These are phyloP conservation scores for Apophysomyces variabilis DNA, from an alignment of 371 early-diverging fungal genomes.

Conservation along the genomic window DNA sequence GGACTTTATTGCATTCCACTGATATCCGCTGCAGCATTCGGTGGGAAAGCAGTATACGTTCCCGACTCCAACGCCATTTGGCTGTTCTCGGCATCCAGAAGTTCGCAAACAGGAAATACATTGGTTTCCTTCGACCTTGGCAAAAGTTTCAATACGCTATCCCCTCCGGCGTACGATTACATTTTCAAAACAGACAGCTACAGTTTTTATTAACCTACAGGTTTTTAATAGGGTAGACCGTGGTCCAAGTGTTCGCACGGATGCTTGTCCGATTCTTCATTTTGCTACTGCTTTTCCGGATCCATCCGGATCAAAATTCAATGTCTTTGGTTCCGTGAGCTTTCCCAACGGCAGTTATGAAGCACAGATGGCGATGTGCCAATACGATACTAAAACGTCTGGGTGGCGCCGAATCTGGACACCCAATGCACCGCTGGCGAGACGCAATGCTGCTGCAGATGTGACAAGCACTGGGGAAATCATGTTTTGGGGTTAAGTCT, in stretches of 20 bases:
- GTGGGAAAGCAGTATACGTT: conserved; percentile 3
- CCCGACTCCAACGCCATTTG: background rate
- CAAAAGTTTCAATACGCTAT: background rate
- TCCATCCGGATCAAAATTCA: background rate
- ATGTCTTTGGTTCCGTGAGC: background rate
- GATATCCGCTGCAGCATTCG: background rate
- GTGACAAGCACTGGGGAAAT: background rate
- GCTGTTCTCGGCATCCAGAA: conserved; percentile 5
- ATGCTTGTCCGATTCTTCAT: conserved; percentile 1
- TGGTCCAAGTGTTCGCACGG: conserved; percentile 3
- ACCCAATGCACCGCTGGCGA: conserved; percentile 1
- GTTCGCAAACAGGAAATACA: background rate
- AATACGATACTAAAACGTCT: background rate
- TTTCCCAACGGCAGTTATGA: background rate
- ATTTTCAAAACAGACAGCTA: background rate
- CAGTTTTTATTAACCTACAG: background rate
- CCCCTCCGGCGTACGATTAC: background rate
- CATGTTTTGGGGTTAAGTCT: background rate
- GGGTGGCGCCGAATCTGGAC: background rate
- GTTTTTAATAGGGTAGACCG: background rate
- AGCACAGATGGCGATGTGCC: background rate
- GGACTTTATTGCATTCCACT: background rate
- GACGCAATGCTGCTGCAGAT: conserved; percentile 6
- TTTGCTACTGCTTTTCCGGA: conserved; percentile 4
- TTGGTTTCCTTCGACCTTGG: background rate